Evolutionary conservation across 75 land plant species (phyloP).

Genomic region (Sequoia sempervirens): DNA sequence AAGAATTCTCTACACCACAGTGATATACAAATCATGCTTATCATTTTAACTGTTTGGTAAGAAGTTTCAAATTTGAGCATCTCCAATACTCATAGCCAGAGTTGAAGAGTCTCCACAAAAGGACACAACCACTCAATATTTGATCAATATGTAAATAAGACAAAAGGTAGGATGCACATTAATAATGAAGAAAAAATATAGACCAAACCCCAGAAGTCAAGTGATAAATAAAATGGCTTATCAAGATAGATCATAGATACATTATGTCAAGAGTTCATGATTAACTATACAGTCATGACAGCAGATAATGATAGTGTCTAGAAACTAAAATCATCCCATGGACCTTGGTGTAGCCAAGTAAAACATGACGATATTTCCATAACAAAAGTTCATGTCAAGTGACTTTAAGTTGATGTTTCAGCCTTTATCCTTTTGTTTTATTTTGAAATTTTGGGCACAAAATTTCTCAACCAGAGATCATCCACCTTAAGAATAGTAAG

Average conservation of each 20-base stretch:
- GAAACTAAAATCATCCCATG: background rate
- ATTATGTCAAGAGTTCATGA: background rate
- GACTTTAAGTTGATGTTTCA: background rate
- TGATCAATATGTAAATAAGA: too few species aligned
- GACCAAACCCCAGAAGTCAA: background rate
- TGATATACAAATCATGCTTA: background rate
- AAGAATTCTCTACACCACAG: background rate
- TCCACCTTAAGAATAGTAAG: background rate
- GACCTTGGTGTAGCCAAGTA: background rate
- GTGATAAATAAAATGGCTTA: background rate
- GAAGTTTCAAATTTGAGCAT: background rate
- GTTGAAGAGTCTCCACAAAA: background rate
- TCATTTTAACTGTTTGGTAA: background rate
- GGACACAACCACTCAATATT: background rate
- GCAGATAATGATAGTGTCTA: background rate
- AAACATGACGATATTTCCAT: background rate
- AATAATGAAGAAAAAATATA: too few species aligned
- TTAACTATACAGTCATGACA: background rate
- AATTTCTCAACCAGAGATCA: background rate
- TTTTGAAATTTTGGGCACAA: background rate
- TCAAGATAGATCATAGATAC: background rate
- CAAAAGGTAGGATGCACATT: background rate
- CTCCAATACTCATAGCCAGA: background rate
- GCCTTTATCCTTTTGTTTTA: background rate
- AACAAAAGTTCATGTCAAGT: background rate